Base-by-base conservation (phyloP, 345 rosid species). In the Firmiana major region DNA sequence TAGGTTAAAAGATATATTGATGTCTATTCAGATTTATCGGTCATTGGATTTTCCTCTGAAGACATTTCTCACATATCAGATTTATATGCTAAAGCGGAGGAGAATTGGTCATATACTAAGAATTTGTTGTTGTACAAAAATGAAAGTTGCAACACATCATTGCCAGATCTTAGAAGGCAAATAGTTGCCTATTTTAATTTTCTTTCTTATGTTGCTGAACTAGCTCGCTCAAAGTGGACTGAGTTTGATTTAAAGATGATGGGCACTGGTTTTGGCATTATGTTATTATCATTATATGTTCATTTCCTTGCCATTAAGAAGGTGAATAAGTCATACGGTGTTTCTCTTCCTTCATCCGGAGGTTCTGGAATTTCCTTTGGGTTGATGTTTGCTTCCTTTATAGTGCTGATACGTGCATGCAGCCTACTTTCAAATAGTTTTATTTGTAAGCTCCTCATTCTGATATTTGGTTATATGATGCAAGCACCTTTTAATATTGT, bases 141-240 rank as follows among this genome's bases (percentile, higher is more conserved):
- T 45, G 84, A 82, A 83, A 86, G 84, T 67, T 63, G 62, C 77
- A 66, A 79, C 73, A 48, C 84, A 60, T 42, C 80, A 66, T 64
- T 78, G 49, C 79, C 85, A 71, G 77, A 75, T 69, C 74, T 93
- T 34, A 85, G 76, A 79, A 82, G 79, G 84, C 89, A 92, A 84
- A 87, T 90, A 70, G 76, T 80, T 74, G 82, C 88, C 65, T 92
- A 90, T 84, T 83, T 81, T 66, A 75, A 79, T 54, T 93, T 95
- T 82, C 90, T 95, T 78, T 78, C 87, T 31, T 82, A 82, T 83
- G 92, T 93, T 77, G 87, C 90, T 73, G 97, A 90, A 80, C 88
- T 93, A 63, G 97, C 98, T 15, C 94, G 94, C 78, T 87, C 94
- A 77, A 95, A 95, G 81, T 95, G 99, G 99, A 95, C 98, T 10